Evolutionary conservation across 2,329 filamentous ascomycete genomes (phyloP).

Genomic region (Apiospora sp.): DNA sequence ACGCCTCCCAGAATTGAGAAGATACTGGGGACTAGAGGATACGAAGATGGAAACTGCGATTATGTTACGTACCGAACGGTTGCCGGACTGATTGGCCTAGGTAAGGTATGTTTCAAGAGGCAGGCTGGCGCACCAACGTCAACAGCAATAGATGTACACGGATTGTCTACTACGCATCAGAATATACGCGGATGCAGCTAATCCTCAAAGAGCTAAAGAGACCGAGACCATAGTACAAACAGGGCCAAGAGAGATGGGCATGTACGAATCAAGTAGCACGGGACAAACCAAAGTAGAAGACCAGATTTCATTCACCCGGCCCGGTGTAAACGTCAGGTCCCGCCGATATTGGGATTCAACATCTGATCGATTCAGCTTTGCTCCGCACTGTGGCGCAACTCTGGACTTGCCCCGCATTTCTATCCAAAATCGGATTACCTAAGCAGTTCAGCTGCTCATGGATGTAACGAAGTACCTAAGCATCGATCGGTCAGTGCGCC

Average conservation of each 20-base stretch:
- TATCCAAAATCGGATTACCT: neutral
- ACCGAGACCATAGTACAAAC: no score
- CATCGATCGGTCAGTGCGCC: neutral
- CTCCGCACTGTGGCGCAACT: constrained; percentile 11
- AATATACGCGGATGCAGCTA: neutral
- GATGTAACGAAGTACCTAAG: neutral
- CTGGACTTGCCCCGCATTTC: neutral
- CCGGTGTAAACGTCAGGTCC: constrained; percentile 18
- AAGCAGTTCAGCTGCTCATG: neutral
- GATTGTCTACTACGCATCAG: neutral
- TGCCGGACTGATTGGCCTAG: neutral
- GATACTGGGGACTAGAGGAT: neutral
- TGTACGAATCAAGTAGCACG: neutral
- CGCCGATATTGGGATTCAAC: constrained; percentile 14
- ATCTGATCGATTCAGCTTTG: constrained; percentile 16
- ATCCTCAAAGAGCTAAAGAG: neutral
- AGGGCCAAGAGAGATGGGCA: neutral
- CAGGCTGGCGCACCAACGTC: no score
- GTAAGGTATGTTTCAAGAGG: neutral
- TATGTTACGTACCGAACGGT: neutral
- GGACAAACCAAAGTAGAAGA: neutral
- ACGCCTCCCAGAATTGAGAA: neutral
- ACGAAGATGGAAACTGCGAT: neutral
- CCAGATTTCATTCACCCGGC: constrained; percentile 4
- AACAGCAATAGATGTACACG: neutral